These are phyloP conservation scores for Triticum monococcum DNA, from an alignment of 176 grass and related monocot genomes.

Conservation along the genomic window DNA sequence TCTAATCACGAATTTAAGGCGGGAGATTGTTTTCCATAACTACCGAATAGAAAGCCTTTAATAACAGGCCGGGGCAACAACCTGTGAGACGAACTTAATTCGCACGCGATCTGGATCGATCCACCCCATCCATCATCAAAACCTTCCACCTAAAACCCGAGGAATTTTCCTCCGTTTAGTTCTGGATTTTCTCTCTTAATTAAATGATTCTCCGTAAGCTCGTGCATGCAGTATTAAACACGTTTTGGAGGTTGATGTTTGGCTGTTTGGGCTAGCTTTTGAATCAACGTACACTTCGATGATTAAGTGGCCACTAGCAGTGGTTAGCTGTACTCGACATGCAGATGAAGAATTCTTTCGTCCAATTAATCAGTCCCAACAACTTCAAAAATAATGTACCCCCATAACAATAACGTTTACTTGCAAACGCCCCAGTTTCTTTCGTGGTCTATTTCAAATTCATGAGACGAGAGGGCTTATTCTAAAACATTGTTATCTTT, in stretches of 20 bases:
- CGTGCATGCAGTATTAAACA: neutral
- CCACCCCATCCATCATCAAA: neutral
- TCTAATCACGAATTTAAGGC: slow-evolving; percentile 36
- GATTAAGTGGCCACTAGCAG: neutral
- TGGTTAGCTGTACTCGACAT: slow-evolving; percentile 15
- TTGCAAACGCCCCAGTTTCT: neutral
- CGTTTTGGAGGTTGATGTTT: slow-evolving; percentile 1
- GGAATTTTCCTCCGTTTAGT: neutral
- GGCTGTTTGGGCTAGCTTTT: neutral
- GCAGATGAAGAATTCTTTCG: slow-evolving; percentile 23
- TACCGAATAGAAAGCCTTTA: slow-evolving; percentile 43
- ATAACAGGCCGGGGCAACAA: slow-evolving; percentile 28
- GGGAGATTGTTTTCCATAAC: slow-evolving; percentile 46
- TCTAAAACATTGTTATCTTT: no score
- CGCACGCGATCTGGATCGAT: slow-evolving; percentile 29
- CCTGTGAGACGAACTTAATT: slow-evolving; percentile 31
- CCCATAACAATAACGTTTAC: neutral
- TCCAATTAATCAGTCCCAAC: neutral
- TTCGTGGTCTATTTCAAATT: neutral
- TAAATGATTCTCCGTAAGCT: neutral
- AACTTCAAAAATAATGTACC: neutral
- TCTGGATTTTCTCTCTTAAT: neutral
- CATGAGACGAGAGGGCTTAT: no score
- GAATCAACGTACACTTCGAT: neutral
- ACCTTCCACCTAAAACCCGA: neutral